phyloP scores from a whole-genome alignment of 495 filamentous ascomycete species.

The Oidiodendron maius region DNA sequence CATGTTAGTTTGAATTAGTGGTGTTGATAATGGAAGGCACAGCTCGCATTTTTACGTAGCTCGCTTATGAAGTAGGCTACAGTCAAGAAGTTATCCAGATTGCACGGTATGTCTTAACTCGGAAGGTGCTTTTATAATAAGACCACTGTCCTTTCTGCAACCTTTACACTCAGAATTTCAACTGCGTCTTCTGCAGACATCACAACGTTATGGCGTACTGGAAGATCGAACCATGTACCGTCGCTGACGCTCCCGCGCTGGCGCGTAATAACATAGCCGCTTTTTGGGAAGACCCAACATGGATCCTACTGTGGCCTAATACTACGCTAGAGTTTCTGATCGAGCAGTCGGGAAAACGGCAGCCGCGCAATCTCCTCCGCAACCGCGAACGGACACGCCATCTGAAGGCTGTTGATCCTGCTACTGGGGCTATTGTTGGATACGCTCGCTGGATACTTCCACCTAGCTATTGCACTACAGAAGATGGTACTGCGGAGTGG shows the following conservation, averaged over 20 bases:
- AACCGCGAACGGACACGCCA: conserved; percentile 1
- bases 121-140: too few relatives aligned
- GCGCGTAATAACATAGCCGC: neutral
- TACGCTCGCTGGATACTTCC: conserved; percentile 10
- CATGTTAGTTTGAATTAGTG: too few relatives aligned
- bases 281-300: neutral
- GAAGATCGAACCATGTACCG: neutral
- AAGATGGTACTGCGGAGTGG: neutral
- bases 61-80: too few relatives aligned
- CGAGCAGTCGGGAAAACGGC: neutral
- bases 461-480: neutral
- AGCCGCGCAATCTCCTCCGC: neutral
- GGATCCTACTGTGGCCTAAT: neutral
- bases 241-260: neutral
- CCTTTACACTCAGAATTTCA: too few relatives aligned
- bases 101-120: too few relatives aligned
- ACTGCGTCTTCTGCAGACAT: neutral
- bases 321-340: neutral
- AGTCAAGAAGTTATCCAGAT: too few relatives aligned
- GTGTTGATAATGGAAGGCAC: too few relatives aligned
- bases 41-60: too few relatives aligned
- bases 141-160: too few relatives aligned
- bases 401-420: conserved; percentile 3
- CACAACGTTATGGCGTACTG: neutral
- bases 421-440: conserved; percentile 3